Base-by-base conservation (phyloP, 495 filamentous ascomycete genomes). In the Pyrenula massariospora region DNA sequence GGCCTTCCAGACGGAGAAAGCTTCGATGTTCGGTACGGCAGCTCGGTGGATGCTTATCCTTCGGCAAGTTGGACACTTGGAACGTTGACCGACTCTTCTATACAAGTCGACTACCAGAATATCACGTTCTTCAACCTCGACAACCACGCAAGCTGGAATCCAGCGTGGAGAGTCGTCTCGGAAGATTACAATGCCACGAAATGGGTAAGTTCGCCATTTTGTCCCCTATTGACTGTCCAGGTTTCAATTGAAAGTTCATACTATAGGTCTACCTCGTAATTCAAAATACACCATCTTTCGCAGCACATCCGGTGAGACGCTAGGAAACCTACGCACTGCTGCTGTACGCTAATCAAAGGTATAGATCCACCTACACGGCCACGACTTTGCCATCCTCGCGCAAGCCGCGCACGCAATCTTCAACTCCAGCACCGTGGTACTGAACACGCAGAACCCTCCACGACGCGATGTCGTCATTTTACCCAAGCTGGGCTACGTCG, bases 391-490 rank as follows among this genome's bases (percentile, higher is more conserved):
- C 55, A 66, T 85, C 12, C 62, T 85, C 11, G 69, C 70, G 10
- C 73, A 83, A 57, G 71, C 68, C 31, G 5, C 5, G 8, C 62
- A 62, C 54, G 3, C 65, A 59, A n/a, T 50, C 2, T 56, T 56
- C 56, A 21, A 48, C 58, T 12, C 42, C 15, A 31, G 20, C 10
- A 19, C 64, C 65, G 15, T 68, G 58, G 75, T 58, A 19, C 22
- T 52, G 8, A 8, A 20, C 5, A 5, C 10, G 5, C 20, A 57
- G 2, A 73, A 70, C 22, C 80, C 84, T 2, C 74, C 79, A 5
- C 75, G 84, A 3, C 72, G 84, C 10, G 84, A 88, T 59, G 78
- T 78, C 3, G 82, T 81, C 1, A 65, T 82, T 58, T 61, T 88
- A 0, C 75, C 75, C 1, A 63, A 64, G 0, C 57, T 54, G 21